Conservation (phyloP, 352 stramenopile species). For the Phytophthora sansomeana region DNA sequence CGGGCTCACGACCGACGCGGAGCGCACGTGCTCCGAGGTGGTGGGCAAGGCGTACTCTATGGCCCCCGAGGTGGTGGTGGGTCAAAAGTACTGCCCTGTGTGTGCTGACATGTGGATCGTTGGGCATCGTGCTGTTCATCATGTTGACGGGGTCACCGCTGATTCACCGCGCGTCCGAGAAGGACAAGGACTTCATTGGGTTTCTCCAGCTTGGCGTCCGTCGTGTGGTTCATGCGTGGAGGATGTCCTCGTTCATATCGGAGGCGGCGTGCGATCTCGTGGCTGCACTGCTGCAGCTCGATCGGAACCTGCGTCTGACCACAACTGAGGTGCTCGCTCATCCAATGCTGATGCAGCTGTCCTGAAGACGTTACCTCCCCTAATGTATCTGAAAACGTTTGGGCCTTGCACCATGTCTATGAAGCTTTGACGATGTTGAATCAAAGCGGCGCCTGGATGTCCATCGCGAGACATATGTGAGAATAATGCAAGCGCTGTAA, state of each 20-base stretch:
- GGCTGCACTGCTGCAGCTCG: constrained; percentile 40
- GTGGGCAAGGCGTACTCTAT: too few species aligned
- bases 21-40: too few species aligned
- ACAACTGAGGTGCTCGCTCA: constrained; percentile 43
- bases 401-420: too few species aligned
- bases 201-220: constrained; percentile 46
- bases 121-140: constrained; percentile 72
- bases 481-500: too few species aligned
- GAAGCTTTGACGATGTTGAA: too few species aligned
- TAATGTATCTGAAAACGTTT: too few species aligned
- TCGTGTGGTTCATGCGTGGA: constrained; percentile 60
- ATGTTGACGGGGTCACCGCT: constrained; percentile 66
- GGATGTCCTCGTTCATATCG: constrained; percentile 41
- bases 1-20: too few species aligned
- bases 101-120: constrained; percentile 72
- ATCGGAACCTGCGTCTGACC: constrained; percentile 38
- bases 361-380: too few species aligned
- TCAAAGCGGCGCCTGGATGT: too few species aligned
- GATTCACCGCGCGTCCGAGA: constrained; percentile 33
- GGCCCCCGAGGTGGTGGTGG: too few species aligned
- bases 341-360: too few species aligned
- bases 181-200: constrained; percentile 40
- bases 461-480: too few species aligned
- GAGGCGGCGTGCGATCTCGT: constrained; percentile 37
- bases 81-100: constrained; percentile 43